Conservation (phyloP, 2,329 filamentous ascomycete genomes). For the Bimuria novae-zelandiae region DNA sequence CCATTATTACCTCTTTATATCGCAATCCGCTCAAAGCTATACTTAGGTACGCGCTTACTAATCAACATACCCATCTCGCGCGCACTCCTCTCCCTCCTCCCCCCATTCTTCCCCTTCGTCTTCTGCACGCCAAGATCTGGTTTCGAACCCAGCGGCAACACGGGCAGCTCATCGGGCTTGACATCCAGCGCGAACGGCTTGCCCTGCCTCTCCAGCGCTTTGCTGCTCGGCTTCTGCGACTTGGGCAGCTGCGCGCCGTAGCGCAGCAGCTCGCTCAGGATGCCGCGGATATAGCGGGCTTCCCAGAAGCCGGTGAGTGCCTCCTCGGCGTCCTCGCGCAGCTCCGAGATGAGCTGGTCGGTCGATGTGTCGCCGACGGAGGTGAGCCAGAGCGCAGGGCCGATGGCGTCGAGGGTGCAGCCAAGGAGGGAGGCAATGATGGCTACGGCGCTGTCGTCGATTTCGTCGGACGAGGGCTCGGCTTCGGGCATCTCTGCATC, state of each 20-base stretch:
- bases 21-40: slow-evolving; percentile 77
- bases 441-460: slow-evolving; percentile 70
- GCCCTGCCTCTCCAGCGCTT: slow-evolving; percentile 49
- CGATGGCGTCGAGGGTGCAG: slow-evolving; percentile 75
- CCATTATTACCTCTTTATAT: slow-evolving; percentile 23
- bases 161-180: slow-evolving; percentile 50
- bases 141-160: slow-evolving; percentile 77
- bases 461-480: slow-evolving; percentile 52
- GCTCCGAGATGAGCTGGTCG: slow-evolving; percentile 66
- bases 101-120: slow-evolving; percentile 67
- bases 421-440: slow-evolving; percentile 74
- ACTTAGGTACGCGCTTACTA: slow-evolving; percentile 78
- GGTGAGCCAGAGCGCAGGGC: slow-evolving; percentile 71
- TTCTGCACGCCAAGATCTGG: slow-evolving; percentile 53
- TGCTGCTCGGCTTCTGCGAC: slow-evolving; percentile 36
- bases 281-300: slow-evolving; percentile 65
- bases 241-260: slow-evolving; percentile 50
- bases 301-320: slow-evolving; percentile 75
- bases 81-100: slow-evolving; percentile 69
- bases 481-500: slow-evolving; percentile 45
- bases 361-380: slow-evolving; percentile 53
- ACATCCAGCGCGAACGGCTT: slow-evolving; percentile 50
- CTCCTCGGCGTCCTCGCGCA: slow-evolving; percentile 71
- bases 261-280: slow-evolving; percentile 68
- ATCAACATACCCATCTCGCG: slow-evolving; percentile 78